Percentiles rank a stretch among this genome's conserved stretches.
phyloP scores from a whole-genome alignment of 148 eudicot genomes.

The Beta vulgaris region DNA sequence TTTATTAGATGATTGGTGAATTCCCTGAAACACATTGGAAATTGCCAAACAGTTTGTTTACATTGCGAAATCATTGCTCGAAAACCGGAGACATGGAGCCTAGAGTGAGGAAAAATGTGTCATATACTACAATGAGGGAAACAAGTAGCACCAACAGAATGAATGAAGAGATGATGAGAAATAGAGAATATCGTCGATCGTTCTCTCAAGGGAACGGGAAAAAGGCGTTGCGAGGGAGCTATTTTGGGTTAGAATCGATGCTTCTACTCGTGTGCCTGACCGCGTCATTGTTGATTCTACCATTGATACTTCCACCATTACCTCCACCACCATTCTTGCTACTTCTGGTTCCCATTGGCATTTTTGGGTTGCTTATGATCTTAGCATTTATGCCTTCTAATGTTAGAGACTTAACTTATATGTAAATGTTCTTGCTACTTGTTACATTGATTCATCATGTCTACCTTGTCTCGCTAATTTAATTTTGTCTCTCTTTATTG shows the following conservation, averaged over 20 bases:
- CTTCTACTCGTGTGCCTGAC: slow-evolving; percentile 56
- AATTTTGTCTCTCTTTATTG: slow-evolving; percentile 6
- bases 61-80: background rate
- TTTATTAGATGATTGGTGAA: slow-evolving; percentile 25
- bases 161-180: background rate
- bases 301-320: slow-evolving; percentile 76
- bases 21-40: slow-evolving; percentile 20
- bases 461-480: slow-evolving; percentile 1
- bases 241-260: slow-evolving; percentile 66
- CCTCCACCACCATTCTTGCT: slow-evolving; percentile 90
- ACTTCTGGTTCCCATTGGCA: slow-evolving; percentile 69
- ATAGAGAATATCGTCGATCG: slow-evolving; percentile 1
- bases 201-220: slow-evolving; percentile 7
- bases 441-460: background rate
- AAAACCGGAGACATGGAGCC: slow-evolving; percentile 7
- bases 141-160: background rate
- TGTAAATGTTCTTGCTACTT: slow-evolving; percentile 32
- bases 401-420: slow-evolving; percentile 39
- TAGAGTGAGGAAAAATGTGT: slow-evolving; percentile 8
- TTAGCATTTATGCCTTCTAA: slow-evolving; percentile 78
- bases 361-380: slow-evolving; percentile 56
- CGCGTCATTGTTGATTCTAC: slow-evolving; percentile 67
- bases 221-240: slow-evolving; percentile 32
- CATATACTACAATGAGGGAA: slow-evolving; percentile 10
- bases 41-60: slow-evolving; percentile 4